Base-by-base conservation (phyloP, 192 early-diverging fungal species). In the Spizellomyces punctatus region DNA sequence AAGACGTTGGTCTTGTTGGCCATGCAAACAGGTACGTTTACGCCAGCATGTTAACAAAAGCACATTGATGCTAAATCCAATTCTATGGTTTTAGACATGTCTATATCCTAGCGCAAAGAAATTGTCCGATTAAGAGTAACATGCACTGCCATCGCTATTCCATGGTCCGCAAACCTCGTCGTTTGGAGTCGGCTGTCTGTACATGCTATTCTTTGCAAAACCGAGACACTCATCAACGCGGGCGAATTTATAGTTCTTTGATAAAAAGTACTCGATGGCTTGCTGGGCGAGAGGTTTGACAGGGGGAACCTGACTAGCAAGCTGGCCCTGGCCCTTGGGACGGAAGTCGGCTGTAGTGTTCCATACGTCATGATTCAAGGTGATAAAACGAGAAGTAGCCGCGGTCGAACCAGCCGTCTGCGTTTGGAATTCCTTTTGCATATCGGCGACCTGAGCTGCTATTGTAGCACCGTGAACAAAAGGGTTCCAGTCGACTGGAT, bases 281-380 rank as follows among this genome's bases (percentile, higher is more conserved):
- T 54, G 50, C 50, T 54, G 50, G 50, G 50, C 50, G 50, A 54
- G 50, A 19, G 50, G 50, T 19, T 54, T 54, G 50, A 54, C 50
- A 54, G 50, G 50, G 50, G 50, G 50, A 19, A 19, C 17, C 50
- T 54, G 50, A 19, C 1, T 54, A 19, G 17, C 14, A 19, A 54
- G 50, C 50, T 54, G 50, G 27, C 50, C 50, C n/a, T n/a, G n/a
- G 49, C 50, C 50, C 14, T 54, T 54, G 50, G 50, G 50, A 54
- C 50, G 50, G 50, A 54, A 54, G 17, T 54, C 50, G 50, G 50
- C 50, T 12, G 50, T 54, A 19, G 50, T 54, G 50, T 54, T 54
- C 14, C 17, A 19, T 12, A 54, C 50, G 50, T 54, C 50, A 4
- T 54, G 50, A 19, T 54, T 54, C 50, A 54, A 54, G 50, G 50